Evolutionary conservation across 2,329 filamentous ascomycete species (phyloP).

Genomic region (Fusarium udum): DNA sequence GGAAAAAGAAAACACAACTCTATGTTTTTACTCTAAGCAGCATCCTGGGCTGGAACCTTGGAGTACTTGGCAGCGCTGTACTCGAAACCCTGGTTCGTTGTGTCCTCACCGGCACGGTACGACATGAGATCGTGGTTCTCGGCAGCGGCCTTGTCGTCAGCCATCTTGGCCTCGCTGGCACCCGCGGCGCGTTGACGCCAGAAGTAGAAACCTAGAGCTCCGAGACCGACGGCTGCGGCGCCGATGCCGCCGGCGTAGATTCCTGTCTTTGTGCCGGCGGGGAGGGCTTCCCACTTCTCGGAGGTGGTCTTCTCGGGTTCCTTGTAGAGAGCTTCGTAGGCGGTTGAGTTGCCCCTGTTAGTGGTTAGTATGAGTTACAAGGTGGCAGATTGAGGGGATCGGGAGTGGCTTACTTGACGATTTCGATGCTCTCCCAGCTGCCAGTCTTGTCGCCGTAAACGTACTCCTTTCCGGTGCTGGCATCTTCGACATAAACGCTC

Average conservation of each 20-base stretch:
- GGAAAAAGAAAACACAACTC: not conserved
- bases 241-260: conserved; percentile 60
- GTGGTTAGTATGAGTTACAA: not conserved
- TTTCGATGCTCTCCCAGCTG: conserved; percentile 70
- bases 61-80: conserved; percentile 37
- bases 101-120: conserved; percentile 50
- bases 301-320: conserved; percentile 55
- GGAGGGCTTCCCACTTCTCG: conserved; percentile 65
- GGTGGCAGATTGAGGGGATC: not conserved
- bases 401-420: conserved; percentile 56
- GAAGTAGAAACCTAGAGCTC: conserved; percentile 61
- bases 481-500: conserved; percentile 64
- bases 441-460: conserved; percentile 70
- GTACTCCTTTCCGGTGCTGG: conserved; percentile 72
- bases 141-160: conserved; percentile 54
- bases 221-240: conserved; percentile 55
- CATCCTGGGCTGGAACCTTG: conserved; percentile 16
- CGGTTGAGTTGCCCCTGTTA: conserved; percentile 66
- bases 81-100: conserved; percentile 41
- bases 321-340: conserved; percentile 54
- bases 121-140: conserved; percentile 63
- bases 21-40: conserved; percentile 10
- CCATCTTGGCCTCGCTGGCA: conserved; percentile 59
- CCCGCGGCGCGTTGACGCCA: conserved; percentile 64
- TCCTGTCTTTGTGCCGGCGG: conserved; percentile 59